Base-by-base conservation (phyloP, 2,329 filamentous ascomycete genomes). In the Apiospora hydei region DNA sequence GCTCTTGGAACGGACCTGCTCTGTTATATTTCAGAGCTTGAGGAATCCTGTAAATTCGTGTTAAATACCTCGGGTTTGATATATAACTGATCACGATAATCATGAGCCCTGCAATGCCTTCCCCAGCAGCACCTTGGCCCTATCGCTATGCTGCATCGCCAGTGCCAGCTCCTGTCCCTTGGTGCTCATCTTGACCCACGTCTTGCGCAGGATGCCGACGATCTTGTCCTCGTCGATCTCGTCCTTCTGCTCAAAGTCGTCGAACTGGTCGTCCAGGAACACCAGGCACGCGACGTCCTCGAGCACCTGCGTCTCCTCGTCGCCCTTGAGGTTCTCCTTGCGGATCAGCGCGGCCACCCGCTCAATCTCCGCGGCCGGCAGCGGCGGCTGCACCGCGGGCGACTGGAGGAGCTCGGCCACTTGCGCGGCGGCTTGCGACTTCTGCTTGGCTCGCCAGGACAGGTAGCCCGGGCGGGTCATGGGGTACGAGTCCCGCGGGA, bases 211-310 rank as follows among this genome's bases (percentile, higher is more conserved):
- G 75, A 94, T 94, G 24, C 83, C 84, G 26, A 96, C 80, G 73
- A 94, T 90, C 86, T 96, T 97, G 69, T 90, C 91, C 83, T 96
- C 93, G 78, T 94, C 92, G 21, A 87, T 80, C 70, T 91, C 87
- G 41, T 89, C 87, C 79, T 88, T 86, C 76, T 81, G 86, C 85
- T 94, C 92, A 82, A 96, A 97, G 69, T 88, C 89, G 77, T 95
- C 94, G 74, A 97, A 93, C 79, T 96, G 93, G 80, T 96, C 94
- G 80, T 96, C 94, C 75, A 97, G 83, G 80, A 97, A 97, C 41
- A 97, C 94, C 71, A 97, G 83, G 79, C 94, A 97, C 3, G 94
- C 94, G 66, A 94, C 93, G 83, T 97, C 94, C 84, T 97, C 94
- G 74, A 97, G 85, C 8, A 89, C 87, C 84, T 96, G 93, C 71